Evolutionary conservation across 2,329 filamentous ascomycete species (phyloP).

Genomic region (Aschersonia sp.): DNA sequence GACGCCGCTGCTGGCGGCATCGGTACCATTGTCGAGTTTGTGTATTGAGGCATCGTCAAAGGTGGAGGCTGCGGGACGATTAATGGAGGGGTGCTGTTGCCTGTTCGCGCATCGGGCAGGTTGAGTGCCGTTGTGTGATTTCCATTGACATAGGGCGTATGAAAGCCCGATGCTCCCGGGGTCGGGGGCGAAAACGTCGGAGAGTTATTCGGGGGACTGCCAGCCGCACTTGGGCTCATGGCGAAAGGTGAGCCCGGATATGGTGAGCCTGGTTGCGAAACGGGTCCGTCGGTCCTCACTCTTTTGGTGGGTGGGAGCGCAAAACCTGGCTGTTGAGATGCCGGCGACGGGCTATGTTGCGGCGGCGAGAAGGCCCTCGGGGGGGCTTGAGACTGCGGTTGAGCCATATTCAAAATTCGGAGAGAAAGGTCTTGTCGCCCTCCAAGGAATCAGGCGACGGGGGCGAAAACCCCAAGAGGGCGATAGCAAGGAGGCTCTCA

Average conservation of each 20-base stretch:
- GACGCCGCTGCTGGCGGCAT: constrained; percentile 10
- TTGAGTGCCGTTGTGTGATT: constrained; percentile 20
- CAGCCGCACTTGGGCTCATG: constrained; percentile 27
- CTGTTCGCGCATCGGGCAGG: constrained; percentile 19
- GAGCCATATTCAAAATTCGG: constrained; percentile 31
- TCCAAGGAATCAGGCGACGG: background rate
- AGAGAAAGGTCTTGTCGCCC: too few relatives aligned
- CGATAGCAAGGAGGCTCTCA: constrained; percentile 16
- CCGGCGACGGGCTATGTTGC: constrained; percentile 47
- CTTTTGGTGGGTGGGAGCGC: constrained; percentile 58
- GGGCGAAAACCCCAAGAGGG: background rate
- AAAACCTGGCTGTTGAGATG: constrained; percentile 36
- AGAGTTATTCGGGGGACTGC: constrained; percentile 25
- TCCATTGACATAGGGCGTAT: constrained; percentile 23
- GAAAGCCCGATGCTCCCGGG: constrained; percentile 16
- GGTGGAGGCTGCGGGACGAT: constrained; percentile 15
- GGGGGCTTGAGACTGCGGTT: constrained; percentile 37
- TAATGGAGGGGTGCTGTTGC: constrained; percentile 14
- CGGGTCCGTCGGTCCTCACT: constrained; percentile 40
- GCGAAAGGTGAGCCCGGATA: constrained; percentile 38
- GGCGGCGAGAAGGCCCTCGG: constrained; percentile 47
- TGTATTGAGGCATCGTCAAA: constrained; percentile 12
- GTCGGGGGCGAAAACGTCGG: constrained; percentile 20
- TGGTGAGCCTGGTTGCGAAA: constrained; percentile 52
- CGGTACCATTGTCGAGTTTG: constrained; percentile 15